phyloP scores from a whole-genome alignment of 1,284 basidiomycete species.

The Rhodotorula sp. region DNA sequence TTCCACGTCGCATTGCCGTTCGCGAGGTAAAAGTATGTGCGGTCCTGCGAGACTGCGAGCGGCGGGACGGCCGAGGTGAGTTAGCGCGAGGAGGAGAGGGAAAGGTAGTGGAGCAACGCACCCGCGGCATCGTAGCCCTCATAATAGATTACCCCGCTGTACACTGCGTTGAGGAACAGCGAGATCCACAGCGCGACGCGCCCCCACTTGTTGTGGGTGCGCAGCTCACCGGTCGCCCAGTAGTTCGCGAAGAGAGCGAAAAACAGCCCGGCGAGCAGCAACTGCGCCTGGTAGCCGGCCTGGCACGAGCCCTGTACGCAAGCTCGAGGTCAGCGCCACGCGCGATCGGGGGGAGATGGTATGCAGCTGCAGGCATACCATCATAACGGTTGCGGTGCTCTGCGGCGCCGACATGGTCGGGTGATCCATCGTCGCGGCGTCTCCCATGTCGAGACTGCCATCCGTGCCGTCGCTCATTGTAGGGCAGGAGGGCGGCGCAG shows the following conservation, averaged over 20 bases:
- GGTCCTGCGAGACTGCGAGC: slow-evolving; percentile 5
- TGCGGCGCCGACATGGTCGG: neutral
- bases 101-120: neutral
- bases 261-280: slow-evolving; percentile 12
- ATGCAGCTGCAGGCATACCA: neutral
- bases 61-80: too few species aligned
- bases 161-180: slow-evolving; percentile 3
- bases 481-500: too few species aligned
- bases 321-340: neutral
- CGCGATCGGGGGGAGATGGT: too few species aligned
- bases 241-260: neutral
- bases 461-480: too few species aligned
- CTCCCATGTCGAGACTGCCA: too few species aligned
- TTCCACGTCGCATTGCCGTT: neutral
- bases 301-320: neutral
- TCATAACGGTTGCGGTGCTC: neutral
- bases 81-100: too few species aligned
- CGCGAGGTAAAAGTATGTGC: neutral
- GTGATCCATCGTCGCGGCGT: neutral
- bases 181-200: neutral
- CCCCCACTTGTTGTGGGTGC: neutral
- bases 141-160: slow-evolving; percentile 5
- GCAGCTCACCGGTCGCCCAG: neutral
- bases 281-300: slow-evolving; percentile 10
- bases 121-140: neutral